These are phyloP conservation scores for Lathyrus tuberosus DNA, from an alignment of 306 rosid species.

Conservation along the genomic window DNA sequence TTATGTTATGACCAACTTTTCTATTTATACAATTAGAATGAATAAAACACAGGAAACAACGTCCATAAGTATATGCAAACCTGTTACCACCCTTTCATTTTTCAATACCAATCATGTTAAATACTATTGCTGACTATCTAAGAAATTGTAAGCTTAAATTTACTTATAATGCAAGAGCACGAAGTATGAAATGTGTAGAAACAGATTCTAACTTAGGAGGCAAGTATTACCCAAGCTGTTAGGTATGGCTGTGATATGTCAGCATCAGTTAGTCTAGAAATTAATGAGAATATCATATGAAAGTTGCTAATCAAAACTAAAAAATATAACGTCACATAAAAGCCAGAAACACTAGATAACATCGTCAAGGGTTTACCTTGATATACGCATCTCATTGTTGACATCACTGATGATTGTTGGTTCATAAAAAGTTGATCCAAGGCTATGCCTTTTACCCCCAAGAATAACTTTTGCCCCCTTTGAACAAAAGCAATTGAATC, in stretches of 20 bases:
- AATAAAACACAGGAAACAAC: neutral
- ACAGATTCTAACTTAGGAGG: slow-evolving; percentile 11
- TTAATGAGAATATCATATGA: slow-evolving; percentile 12
- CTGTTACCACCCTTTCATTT: neutral
- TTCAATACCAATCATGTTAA: slow-evolving; percentile 1
- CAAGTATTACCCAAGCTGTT: slow-evolving; percentile 16
- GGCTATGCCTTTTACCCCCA: slow-evolving; percentile 93
- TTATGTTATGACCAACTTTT: neutral
- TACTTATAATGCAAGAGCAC: neutral
- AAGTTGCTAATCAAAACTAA: slow-evolving; percentile 7
- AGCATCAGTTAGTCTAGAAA: slow-evolving; percentile 25
- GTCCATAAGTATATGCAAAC: neutral
- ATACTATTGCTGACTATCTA: neutral
- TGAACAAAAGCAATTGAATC: slow-evolving; percentile 37
- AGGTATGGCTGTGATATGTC: slow-evolving; percentile 12
- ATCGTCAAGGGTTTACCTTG: slow-evolving; percentile 59
- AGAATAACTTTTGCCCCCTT: slow-evolving; percentile 90
- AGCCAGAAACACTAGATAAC: slow-evolving; percentile 22
- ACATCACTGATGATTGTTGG: slow-evolving; percentile 81
- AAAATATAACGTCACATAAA: slow-evolving; percentile 8
- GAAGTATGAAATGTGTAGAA: neutral
- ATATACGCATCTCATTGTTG: slow-evolving; percentile 70
- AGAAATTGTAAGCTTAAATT: neutral
- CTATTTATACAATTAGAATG: slow-evolving; percentile 8
- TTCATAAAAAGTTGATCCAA: slow-evolving; percentile 87